Evolutionary conservation across 2,329 filamentous ascomycete genomes (phyloP).

Genomic region (Annulohypoxylon truncatum): DNA sequence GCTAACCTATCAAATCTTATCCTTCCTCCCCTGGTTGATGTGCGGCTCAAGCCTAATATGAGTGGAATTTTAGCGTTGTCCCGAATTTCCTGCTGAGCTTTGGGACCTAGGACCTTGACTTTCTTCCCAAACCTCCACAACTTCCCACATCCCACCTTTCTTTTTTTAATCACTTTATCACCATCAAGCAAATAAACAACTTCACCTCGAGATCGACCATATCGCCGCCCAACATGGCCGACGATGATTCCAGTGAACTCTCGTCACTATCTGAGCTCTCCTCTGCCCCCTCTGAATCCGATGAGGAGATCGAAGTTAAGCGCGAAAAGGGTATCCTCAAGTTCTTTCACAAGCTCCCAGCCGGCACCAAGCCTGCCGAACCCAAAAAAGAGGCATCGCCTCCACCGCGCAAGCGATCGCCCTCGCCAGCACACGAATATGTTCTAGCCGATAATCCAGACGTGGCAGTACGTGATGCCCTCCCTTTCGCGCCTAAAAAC

Average conservation of each 20-base stretch:
- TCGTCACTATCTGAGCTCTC: constrained; percentile 67
- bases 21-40: constrained; percentile 43
- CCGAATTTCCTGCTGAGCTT: constrained; percentile 44
- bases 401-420: constrained; percentile 79
- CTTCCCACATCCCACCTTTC: constrained; percentile 33
- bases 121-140: constrained; percentile 43
- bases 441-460: constrained; percentile 90
- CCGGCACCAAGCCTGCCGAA: constrained; percentile 54
- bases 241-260: constrained; percentile 72
- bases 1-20: constrained; percentile 49
- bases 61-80: constrained; percentile 51
- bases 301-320: constrained; percentile 62
- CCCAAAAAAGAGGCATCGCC: constrained; percentile 70
- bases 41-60: constrained; percentile 49
- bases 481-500: constrained; percentile 59
- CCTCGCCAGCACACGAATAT: constrained; percentile 91
- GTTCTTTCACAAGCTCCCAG: constrained; percentile 72
- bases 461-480: constrained; percentile 80
- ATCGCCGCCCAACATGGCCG: constrained; percentile 60
- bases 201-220: constrained; percentile 11
- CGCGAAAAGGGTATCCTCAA: constrained; percentile 71
- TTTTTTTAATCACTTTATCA: background rate
- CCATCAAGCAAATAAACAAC: constrained; percentile 18
- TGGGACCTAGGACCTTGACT: constrained; percentile 33
- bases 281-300: constrained; percentile 63